Percentiles rank a stretch among this genome's conserved stretches.
Conservation (phyloP, 257 asterid genomes). For the Eucommia ulmoides region DNA sequence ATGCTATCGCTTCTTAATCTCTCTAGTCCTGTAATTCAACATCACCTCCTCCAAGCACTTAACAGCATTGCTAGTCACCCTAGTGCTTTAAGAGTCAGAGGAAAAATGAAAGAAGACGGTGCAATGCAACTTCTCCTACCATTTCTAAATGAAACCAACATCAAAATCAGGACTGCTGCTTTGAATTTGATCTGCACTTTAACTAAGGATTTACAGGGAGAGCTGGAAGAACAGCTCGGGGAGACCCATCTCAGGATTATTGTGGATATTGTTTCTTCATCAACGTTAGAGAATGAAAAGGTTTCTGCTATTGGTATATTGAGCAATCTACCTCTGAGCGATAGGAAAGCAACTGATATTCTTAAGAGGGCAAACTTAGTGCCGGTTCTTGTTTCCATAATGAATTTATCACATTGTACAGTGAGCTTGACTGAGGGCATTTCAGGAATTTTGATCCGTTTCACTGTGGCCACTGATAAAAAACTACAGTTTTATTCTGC, state of each 20-base stretch:
- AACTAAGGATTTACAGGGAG: conserved; percentile 34
- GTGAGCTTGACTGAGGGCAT: conserved; percentile 36
- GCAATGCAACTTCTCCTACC: conserved; percentile 64
- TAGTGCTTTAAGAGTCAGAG: conserved; percentile 38
- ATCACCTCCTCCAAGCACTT: conserved; percentile 60
- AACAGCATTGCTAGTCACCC: conserved; percentile 48
- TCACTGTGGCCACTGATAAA: conserved; percentile 51
- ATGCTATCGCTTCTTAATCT: conserved; percentile 80
- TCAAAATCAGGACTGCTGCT: conserved; percentile 36
- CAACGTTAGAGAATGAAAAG: conserved; percentile 37
- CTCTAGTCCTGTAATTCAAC: conserved; percentile 64
- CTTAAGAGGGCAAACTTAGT: conserved; percentile 37
- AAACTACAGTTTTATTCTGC: conserved; percentile 52
- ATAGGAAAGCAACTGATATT: conserved; percentile 41
- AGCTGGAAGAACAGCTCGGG: conserved; percentile 43
- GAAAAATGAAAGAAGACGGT: conserved; percentile 59
- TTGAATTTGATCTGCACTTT: conserved; percentile 35
- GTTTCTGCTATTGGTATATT: conserved; percentile 69
- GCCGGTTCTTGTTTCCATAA: conserved; percentile 29
- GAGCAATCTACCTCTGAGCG: conserved; percentile 46
- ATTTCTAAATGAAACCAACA: conserved; percentile 32
- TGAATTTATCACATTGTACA: conserved; percentile 13
- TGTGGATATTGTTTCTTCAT: conserved; percentile 24
- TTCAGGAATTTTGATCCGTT: conserved; percentile 43
- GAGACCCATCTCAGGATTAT: conserved; percentile 27